phyloP scores from a whole-genome alignment of 768 basidiomycete genomes.

The Lentinus tigrinus region DNA sequence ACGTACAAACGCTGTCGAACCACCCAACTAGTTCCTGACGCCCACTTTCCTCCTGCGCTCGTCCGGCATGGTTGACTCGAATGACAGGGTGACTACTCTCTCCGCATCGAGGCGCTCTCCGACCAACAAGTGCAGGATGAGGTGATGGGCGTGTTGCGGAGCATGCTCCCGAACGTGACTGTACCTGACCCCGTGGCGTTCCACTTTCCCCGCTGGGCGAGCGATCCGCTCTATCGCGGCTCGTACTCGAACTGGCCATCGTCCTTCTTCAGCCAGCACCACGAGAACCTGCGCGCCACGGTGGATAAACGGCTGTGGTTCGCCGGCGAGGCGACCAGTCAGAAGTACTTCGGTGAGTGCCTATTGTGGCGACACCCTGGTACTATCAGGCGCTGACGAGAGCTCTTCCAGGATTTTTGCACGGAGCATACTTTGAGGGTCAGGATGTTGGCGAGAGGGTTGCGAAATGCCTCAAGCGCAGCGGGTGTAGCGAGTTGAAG shows the following conservation, averaged over 20 bases:
- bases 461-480: slow-evolving; percentile 23
- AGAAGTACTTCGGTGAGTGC: slow-evolving; percentile 53
- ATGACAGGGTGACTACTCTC: slow-evolving; percentile 56
- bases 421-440: slow-evolving; percentile 34
- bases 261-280: slow-evolving; percentile 50
- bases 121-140: slow-evolving; percentile 48
- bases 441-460: slow-evolving; percentile 23
- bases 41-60: neutral
- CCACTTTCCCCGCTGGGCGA: slow-evolving; percentile 53
- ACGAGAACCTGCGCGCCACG: slow-evolving; percentile 54
- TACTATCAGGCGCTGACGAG: neutral
- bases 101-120: slow-evolving; percentile 54
- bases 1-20: neutral
- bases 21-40: neutral
- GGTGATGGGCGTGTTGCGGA: slow-evolving; percentile 51
- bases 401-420: slow-evolving; percentile 24
- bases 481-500: slow-evolving; percentile 5
- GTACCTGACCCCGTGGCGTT: slow-evolving; percentile 59
- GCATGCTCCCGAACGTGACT: slow-evolving; percentile 55
- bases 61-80: neutral
- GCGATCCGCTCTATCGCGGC: slow-evolving; percentile 52
- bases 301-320: slow-evolving; percentile 55
- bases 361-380: too few species aligned
- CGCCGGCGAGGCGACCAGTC: slow-evolving; percentile 61
- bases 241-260: slow-evolving; percentile 74